Evolutionary conservation across 441 rosid genomes (phyloP).

Genomic region (Populus hybrid): DNA sequence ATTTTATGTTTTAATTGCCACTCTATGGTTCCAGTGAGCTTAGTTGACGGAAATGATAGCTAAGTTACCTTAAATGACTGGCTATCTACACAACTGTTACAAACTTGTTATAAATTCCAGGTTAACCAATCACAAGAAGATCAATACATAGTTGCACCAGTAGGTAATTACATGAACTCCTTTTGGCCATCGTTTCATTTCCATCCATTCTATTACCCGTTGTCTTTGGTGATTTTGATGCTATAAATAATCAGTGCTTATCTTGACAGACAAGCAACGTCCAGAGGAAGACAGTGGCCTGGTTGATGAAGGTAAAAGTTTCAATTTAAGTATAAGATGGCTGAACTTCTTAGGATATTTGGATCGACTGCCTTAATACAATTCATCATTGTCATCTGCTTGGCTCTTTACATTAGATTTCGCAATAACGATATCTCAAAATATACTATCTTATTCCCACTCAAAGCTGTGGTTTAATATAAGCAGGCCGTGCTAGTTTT

Average conservation of each 20-base stretch:
- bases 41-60: too few species aligned
- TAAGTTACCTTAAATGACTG: too few species aligned
- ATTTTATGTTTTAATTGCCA: too few species aligned
- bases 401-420: slow-evolving; percentile 7
- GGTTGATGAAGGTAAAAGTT: slow-evolving; percentile 17
- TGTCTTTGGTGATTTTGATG: too few species aligned
- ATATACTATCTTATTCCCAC: background rate
- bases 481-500: slow-evolving; percentile 15
- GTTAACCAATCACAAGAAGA: background rate
- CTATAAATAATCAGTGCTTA: too few species aligned
- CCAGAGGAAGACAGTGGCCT: background rate
- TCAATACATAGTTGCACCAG: background rate
- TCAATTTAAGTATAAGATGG: background rate
- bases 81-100: too few species aligned
- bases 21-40: too few species aligned
- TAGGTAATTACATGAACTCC: too few species aligned
- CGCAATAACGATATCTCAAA: slow-evolving; percentile 1
- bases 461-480: background rate
- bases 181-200: too few species aligned
- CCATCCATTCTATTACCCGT: too few species aligned
- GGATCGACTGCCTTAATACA: background rate
- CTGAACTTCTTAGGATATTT: background rate
- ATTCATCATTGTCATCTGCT: background rate
- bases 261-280: background rate
- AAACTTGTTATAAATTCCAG: too few species aligned